A percentile compares a stretch with the other conserved stretches of the same genome.
Evolutionary conservation across 768 basidiomycete genomes (phyloP).

Genomic region (Pisolithus sp.): DNA sequence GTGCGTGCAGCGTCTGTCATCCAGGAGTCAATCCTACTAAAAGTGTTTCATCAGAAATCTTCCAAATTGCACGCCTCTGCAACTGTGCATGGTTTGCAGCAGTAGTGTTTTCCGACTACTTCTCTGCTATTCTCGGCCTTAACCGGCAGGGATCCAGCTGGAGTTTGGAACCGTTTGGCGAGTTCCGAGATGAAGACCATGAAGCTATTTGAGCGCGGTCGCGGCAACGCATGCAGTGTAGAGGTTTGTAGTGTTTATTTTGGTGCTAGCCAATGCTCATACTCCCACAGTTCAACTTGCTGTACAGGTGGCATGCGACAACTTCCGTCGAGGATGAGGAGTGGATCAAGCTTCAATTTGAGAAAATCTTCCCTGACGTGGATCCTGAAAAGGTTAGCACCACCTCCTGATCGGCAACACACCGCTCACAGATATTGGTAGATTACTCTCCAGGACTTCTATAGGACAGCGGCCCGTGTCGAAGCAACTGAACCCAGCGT

Average conservation of each 20-base stretch:
- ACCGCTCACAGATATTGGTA: slow-evolving; percentile 7
- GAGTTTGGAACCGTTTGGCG: slow-evolving; percentile 71
- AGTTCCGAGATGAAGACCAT: slow-evolving; percentile 60
- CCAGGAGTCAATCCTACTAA: neutral
- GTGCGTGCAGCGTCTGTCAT: slow-evolving; percentile 9
- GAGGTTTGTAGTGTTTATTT: slow-evolving; percentile 42
- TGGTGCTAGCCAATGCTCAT: neutral
- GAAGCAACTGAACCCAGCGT: slow-evolving; percentile 39
- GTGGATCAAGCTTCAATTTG: slow-evolving; percentile 53
- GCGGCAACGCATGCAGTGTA: slow-evolving; percentile 76
- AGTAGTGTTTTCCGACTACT: slow-evolving; percentile 79
- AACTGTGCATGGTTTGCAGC: slow-evolving; percentile 79
- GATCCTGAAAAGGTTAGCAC: slow-evolving; percentile 31
- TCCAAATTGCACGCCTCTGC: slow-evolving; percentile 72
- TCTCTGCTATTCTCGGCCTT: slow-evolving; percentile 74
- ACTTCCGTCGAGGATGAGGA: slow-evolving; percentile 65
- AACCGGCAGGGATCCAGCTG: slow-evolving; percentile 69
- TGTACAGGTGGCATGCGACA: slow-evolving; percentile 84
- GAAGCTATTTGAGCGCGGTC: slow-evolving; percentile 69
- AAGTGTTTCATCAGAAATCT: slow-evolving; percentile 46
- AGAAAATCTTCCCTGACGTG: slow-evolving; percentile 48
- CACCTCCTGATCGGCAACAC: neutral
- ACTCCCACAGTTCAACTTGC: slow-evolving; percentile 61
- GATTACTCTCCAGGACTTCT: slow-evolving; percentile 47
- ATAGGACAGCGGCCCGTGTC: slow-evolving; percentile 34